Conservation (phyloP, 2,329 filamentous ascomycete species). For the Aspergillus ochraceoroseus region DNA sequence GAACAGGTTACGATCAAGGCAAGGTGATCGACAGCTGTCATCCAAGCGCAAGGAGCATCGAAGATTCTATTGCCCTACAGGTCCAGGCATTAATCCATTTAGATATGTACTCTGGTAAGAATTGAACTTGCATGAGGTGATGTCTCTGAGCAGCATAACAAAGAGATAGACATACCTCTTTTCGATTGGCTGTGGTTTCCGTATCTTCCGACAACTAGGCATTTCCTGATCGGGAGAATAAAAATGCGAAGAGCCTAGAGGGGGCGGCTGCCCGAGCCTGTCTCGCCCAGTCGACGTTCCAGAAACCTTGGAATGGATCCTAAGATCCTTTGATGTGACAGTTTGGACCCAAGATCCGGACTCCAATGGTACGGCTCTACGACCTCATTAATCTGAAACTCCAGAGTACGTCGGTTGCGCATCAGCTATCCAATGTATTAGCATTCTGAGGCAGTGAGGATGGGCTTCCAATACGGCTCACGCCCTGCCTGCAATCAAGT, state of each 20-base stretch:
- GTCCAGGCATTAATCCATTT: no score
- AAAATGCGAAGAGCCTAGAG: conserved; percentile 13
- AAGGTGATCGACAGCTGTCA: conserved; percentile 6
- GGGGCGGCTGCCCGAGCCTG: conserved; percentile 4
- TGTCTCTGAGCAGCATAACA: no score
- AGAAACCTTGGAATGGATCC: conserved; percentile 21
- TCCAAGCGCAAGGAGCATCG: not conserved
- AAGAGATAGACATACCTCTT: not conserved
- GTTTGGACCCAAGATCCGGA: conserved; percentile 22
- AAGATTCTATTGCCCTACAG: no score
- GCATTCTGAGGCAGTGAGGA: not conserved
- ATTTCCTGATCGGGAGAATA: conserved; percentile 1
- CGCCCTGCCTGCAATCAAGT: conserved; percentile 17
- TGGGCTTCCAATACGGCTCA: conserved; percentile 13
- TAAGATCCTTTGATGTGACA: conserved; percentile 17
- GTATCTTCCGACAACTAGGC: not conserved
- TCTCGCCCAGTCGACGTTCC: conserved; percentile 16
- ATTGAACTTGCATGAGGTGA: not conserved
- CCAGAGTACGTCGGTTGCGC: conserved; percentile 9
- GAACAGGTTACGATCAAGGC: conserved; percentile 3
- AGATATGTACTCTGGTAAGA: no score
- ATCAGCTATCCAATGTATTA: not conserved
- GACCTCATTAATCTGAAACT: conserved; percentile 22
- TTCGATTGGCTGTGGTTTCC: not conserved
- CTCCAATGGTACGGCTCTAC: conserved; percentile 14